Conservation (phyloP, 2,329 filamentous ascomycete genomes). For the Diaporthe amygdali region DNA sequence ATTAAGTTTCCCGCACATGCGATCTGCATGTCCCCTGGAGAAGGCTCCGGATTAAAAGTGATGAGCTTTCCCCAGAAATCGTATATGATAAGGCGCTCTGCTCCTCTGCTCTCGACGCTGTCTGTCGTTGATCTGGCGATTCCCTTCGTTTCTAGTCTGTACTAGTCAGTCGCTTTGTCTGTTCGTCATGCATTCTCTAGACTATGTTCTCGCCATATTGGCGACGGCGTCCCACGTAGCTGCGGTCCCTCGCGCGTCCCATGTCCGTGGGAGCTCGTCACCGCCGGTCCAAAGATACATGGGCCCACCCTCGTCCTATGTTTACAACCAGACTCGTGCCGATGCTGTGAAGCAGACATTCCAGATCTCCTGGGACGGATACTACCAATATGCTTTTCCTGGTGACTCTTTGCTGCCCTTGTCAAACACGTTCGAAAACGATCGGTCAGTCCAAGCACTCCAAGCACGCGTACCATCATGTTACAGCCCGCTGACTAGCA, state of each 20-base stretch:
- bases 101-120: not conserved
- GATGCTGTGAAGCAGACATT: slow-evolving; percentile 72
- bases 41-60: slow-evolving; percentile 8
- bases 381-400: slow-evolving; percentile 76
- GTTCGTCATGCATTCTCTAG: slow-evolving; percentile 27
- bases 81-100: not conserved
- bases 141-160: not conserved
- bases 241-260: slow-evolving; percentile 20
- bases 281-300: slow-evolving; percentile 17
- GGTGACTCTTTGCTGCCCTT: slow-evolving; percentile 77
- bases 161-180: slow-evolving; percentile 14
- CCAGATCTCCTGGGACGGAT: slow-evolving; percentile 73
- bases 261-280: not conserved
- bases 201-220: slow-evolving; percentile 6
- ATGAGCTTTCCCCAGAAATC: not conserved
- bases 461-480: not conserved
- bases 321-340: slow-evolving; percentile 49
- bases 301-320: slow-evolving; percentile 27
- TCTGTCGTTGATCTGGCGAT: not conserved
- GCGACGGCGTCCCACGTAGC: slow-evolving; percentile 21
- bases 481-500: slow-evolving; percentile 26
- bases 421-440: slow-evolving; percentile 68
- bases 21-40: not conserved
- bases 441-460: slow-evolving; percentile 58
- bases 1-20: not conserved